phyloP scores from a whole-genome alignment of 2,329 filamentous ascomycete genomes.

The Aspergillus pseudoviridinutans region DNA sequence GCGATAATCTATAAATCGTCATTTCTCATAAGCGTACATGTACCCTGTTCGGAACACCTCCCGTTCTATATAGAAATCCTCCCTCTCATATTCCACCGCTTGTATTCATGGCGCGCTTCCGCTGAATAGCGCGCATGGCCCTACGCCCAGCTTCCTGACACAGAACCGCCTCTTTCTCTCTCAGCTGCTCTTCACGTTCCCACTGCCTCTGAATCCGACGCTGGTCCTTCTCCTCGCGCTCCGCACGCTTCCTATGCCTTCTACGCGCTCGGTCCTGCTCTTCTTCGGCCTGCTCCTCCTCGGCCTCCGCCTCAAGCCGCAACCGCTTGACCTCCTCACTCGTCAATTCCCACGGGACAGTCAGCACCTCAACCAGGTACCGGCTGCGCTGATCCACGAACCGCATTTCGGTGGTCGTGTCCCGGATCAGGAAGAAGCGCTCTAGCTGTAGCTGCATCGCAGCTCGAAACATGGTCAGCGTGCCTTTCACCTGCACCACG shows the following conservation, averaged over 20 bases:
- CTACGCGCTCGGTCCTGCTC: conserved; percentile 31
- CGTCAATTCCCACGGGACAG: conserved; percentile 51
- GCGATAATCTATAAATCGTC: conserved; percentile 12
- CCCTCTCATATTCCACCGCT: neutral
- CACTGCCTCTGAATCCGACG: conserved; percentile 30
- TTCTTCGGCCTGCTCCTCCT: conserved; percentile 36
- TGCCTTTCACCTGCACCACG: conserved; percentile 56
- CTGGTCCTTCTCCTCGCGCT: conserved; percentile 37
- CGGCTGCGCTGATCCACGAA: conserved; percentile 51
- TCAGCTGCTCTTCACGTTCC: conserved; percentile 40
- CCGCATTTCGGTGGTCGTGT: conserved; percentile 52
- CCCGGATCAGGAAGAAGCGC: conserved; percentile 45
- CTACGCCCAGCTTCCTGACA: conserved; percentile 28
- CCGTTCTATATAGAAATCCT: neutral
- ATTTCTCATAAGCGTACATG: neutral
- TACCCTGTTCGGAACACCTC: neutral
- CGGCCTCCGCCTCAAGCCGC: conserved; percentile 37
- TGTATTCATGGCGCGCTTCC: conserved; percentile 4
- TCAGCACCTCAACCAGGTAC: conserved; percentile 49
- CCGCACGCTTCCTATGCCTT: conserved; percentile 20
- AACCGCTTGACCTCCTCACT: conserved; percentile 42
- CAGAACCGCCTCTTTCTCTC: conserved; percentile 28
- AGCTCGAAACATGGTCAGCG: conserved; percentile 49
- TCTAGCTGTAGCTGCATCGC: conserved; percentile 53
- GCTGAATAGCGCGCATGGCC: conserved; percentile 19